phyloP scores from a whole-genome alignment of 1,284 basidiomycete genomes.

The Cryptococcus wingfieldii region DNA sequence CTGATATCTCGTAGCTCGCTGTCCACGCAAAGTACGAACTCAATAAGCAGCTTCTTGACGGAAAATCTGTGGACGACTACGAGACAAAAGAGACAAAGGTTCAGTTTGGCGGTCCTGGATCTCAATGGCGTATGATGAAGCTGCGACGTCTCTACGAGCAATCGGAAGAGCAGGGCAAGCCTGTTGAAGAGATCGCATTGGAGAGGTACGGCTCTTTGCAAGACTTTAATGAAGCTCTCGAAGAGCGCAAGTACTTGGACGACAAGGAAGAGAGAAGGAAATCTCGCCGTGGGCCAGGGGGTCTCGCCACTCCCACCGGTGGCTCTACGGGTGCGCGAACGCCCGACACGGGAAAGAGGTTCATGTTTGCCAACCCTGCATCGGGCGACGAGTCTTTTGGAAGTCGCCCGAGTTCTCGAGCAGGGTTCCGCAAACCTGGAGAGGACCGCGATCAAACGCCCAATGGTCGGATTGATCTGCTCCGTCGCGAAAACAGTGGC shows the following conservation, averaged over 20 bases:
- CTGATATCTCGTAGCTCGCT: conserved; percentile 19
- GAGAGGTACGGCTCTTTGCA: conserved; percentile 82
- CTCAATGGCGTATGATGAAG: conserved; percentile 97
- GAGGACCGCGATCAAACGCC: conserved; percentile 53
- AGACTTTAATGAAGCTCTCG: conserved; percentile 80
- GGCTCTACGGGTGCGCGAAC: conserved; percentile 48
- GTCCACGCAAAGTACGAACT: conserved; percentile 65
- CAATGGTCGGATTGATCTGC: conserved; percentile 33
- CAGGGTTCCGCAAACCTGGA: conserved; percentile 75
- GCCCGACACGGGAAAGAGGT: conserved; percentile 43
- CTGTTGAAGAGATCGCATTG: conserved; percentile 75
- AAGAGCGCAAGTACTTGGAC: conserved; percentile 78
- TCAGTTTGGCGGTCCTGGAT: conserved; percentile 82
- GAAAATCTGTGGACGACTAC: conserved; percentile 58
- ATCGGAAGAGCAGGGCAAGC: conserved; percentile 70
- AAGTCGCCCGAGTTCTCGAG: conserved; percentile 60
- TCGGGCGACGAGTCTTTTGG: conserved; percentile 23
- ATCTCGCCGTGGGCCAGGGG: conserved; percentile 40
- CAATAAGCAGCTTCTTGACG: conserved; percentile 68
- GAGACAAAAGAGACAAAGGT: conserved; percentile 55
- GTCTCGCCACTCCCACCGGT: conserved; percentile 60
- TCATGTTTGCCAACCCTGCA: conserved; percentile 43
- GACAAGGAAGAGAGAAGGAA: conserved; percentile 62
- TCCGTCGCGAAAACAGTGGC: conserved; percentile 28
- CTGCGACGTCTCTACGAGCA: conserved; percentile 82